These are phyloP conservation scores for Calycina marina DNA, from an alignment of 2,329 filamentous ascomycete genomes.

Conservation along the genomic window DNA sequence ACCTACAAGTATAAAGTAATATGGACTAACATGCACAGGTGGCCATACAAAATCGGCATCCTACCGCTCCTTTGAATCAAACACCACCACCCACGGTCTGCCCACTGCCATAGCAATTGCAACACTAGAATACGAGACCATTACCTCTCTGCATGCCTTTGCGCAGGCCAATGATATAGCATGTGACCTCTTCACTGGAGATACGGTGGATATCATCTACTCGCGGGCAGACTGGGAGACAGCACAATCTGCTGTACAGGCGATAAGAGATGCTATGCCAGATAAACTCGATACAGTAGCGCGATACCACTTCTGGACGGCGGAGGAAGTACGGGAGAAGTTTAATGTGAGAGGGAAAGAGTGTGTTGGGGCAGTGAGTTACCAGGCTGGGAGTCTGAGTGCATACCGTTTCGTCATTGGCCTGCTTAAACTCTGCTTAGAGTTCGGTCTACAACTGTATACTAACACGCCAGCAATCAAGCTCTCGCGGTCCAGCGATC, in stretches of 20 bases:
- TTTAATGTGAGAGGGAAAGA: conserved; percentile 24
- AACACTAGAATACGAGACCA: conserved; percentile 35
- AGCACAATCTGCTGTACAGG: conserved; percentile 21
- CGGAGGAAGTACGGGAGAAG: conserved; percentile 27
- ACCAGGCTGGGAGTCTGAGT: conserved; percentile 27
- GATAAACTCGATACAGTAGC: conserved; percentile 27
- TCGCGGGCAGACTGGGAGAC: conserved; percentile 17
- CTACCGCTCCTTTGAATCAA: conserved; percentile 17
- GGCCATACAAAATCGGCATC: conserved; percentile 23
- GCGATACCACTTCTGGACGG: conserved; percentile 29
- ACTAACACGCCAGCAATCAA: conserved; percentile 15
- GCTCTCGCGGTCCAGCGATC: conserved; percentile 10
- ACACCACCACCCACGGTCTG: conserved; percentile 6
- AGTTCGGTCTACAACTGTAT: conserved; percentile 15
- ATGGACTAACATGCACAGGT: conserved; percentile 7
- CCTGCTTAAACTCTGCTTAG: conserved; percentile 14
- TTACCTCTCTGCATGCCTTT: conserved; percentile 39
- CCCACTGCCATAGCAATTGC: conserved; percentile 20
- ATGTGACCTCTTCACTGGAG: conserved; percentile 30
- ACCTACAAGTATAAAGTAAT: neutral
- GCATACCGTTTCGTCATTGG: conserved; percentile 18
- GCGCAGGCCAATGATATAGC: conserved; percentile 31
- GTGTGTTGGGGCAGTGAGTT: conserved; percentile 12
- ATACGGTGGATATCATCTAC: conserved; percentile 25
- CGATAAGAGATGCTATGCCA: conserved; percentile 31